Conservation (phyloP, 257 asterid genomes). For the Gentiana straminea region DNA sequence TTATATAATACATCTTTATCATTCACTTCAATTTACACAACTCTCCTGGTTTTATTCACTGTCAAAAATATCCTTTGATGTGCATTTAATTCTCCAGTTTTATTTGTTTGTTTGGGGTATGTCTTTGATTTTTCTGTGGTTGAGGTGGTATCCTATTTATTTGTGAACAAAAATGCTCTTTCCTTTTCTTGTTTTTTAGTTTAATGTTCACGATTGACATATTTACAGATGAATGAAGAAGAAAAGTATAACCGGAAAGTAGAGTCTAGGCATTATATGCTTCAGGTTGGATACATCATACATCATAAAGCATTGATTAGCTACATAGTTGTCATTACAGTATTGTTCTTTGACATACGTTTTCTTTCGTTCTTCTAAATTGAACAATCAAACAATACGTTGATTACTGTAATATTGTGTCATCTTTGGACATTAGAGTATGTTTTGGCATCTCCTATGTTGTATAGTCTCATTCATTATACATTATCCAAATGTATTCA, state of each 20-base stretch:
- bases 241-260: conserved; percentile 77
- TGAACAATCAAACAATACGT: conserved; percentile 32
- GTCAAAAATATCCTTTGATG: too few species aligned
- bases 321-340: too few species aligned
- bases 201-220: conserved; percentile 5
- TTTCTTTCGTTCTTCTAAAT: conserved; percentile 1
- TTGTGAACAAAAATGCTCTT: not conserved
- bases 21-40: too few species aligned
- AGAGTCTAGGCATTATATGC: conserved; percentile 85
- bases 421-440: conserved; percentile 99
- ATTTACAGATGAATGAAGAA: conserved; percentile 82
- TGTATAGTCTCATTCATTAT: conserved; percentile 3
- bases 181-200: not conserved
- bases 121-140: too few species aligned
- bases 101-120: too few species aligned
- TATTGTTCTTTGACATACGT: not conserved
- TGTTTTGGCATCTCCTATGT: conserved; percentile 23
- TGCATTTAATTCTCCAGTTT: too few species aligned
- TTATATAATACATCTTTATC: too few species aligned
- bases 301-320: too few species aligned
- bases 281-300: conserved; percentile 43
- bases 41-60: too few species aligned
- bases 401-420: conserved; percentile 81
- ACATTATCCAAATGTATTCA: conserved; percentile 3
- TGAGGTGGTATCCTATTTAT: conserved; percentile 39